Base-by-base conservation (phyloP, 1,284 basidiomycete species). In the Malassezia cuniculi region DNA sequence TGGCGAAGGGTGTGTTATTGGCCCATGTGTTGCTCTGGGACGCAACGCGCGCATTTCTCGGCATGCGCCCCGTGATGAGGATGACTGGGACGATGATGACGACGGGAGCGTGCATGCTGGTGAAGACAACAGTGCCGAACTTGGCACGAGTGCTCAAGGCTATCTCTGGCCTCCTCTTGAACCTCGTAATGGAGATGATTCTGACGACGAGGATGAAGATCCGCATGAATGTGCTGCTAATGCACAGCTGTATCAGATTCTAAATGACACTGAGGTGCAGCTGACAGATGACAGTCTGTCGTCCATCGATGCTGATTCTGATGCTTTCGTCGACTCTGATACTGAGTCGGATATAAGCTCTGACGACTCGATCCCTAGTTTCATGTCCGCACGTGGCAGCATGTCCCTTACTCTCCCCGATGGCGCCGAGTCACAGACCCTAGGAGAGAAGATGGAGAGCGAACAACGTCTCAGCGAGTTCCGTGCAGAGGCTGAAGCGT, bases 31-130 rank as follows among this genome's bases (percentile, higher is more conserved):
- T n/a, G 70, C 67, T 36, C 60, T 94, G 24, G 69, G 71, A 17
- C 75, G 77, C 16, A 87, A 83, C 57, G 76, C 79, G 52, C 73
- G 84, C 38, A 71, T 95, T 77, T 79, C 35, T 73, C 69, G 53
- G 17, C 58, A 58, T 3, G 63, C 36, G 25, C 50, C 33, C 29
- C 39, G 43, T n/a, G 47, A 47, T 14, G 48, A 44, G 5, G 41
- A 38, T 12, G 51, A 58, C 39, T 49, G 50, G 31, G 48, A 50
- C 22, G 50, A 52, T 15, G 41, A 45, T 17, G 49, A 50, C 15
- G 50, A 50, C 24, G 46, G n/a, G n/a, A n/a, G n/a, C n/a, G n/a
- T n/a, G n/a, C n/a, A n/a, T n/a, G n/a, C n/a, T n/a, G n/a, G n/a
- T n/a, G n/a, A n/a, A n/a, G n/a, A n/a, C n/a, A n/a, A n/a, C n/a